These are phyloP conservation scores for Ambrosia hybrid DNA, from an alignment of 140 eudicot species.

Conservation along the genomic window DNA sequence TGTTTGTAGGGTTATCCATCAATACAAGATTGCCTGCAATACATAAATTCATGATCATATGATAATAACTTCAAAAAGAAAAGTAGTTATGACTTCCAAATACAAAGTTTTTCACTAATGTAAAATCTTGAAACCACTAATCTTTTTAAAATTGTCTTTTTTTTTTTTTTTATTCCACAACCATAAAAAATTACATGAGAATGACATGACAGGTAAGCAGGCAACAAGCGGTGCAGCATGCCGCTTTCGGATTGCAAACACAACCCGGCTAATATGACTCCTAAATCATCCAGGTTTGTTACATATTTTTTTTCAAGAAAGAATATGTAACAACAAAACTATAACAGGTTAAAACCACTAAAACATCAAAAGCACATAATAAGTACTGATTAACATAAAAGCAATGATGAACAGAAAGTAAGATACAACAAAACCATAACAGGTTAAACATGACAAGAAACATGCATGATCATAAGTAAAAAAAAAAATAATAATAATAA, in stretches of 20 bases:
- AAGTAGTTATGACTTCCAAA: not conserved
- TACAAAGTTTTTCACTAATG: not conserved
- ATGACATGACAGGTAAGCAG: too few species aligned
- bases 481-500: not conserved
- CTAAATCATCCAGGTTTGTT: not conserved
- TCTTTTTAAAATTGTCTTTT: too few species aligned
- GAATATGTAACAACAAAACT: too few species aligned
- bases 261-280: not conserved
- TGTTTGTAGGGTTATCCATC: slow-evolving; percentile 48
- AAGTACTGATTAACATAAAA: not conserved
- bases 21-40: slow-evolving; percentile 31
- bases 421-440: not conserved
- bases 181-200: too few species aligned
- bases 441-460: not conserved
- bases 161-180: too few species aligned
- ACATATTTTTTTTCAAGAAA: too few species aligned
- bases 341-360: not conserved
- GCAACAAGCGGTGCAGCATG: too few species aligned
- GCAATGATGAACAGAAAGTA: not conserved
- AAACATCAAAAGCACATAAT: not conserved
- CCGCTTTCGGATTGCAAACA: too few species aligned
- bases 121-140: not conserved
- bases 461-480: not conserved
- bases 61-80: not conserved
- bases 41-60: not conserved